Percentiles rank a stretch among this genome's conserved stretches.
These are phyloP conservation scores for Cenchrus americanus DNA, from an alignment of 176 grass and related monocot genomes.

Conservation along the genomic window DNA sequence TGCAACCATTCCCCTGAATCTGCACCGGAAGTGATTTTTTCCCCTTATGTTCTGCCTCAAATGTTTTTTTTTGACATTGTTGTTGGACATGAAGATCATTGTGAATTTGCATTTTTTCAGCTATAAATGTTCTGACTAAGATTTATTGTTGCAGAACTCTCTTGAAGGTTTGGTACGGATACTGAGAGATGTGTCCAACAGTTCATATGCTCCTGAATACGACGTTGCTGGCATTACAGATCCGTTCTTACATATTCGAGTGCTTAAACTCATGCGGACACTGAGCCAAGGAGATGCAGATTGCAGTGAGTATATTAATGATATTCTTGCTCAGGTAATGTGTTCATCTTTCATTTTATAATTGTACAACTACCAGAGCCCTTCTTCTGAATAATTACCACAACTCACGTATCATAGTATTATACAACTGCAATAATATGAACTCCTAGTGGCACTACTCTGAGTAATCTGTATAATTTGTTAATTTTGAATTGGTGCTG, in stretches of 20 bases:
- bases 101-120: neutral
- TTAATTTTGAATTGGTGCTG: slow-evolving; percentile 7
- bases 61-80: neutral
- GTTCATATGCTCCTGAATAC: slow-evolving; percentile 97
- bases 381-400: slow-evolving; percentile 12
- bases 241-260: slow-evolving; percentile 94
- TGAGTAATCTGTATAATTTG: slow-evolving; percentile 15
- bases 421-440: neutral
- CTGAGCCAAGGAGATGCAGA: slow-evolving; percentile 86
- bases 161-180: slow-evolving; percentile 87
- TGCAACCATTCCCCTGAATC: neutral
- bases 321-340: slow-evolving; percentile 97
- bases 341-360: slow-evolving; percentile 45
- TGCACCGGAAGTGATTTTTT: neutral
- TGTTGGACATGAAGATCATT: slow-evolving; percentile 5
- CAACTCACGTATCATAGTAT: slow-evolving; percentile 19
- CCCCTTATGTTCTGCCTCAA: neutral
- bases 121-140: slow-evolving; percentile 38
- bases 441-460: neutral
- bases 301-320: slow-evolving; percentile 92
- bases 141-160: slow-evolving; percentile 66
- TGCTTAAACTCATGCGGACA: slow-evolving; percentile 80
- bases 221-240: slow-evolving; percentile 95
- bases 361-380: slow-evolving; percentile 4
- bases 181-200: slow-evolving; percentile 94